A percentile compares a stretch with the other conserved stretches of the same genome.
Conservation (phyloP, 441 rosid species). For the Corymbia calophylla region DNA sequence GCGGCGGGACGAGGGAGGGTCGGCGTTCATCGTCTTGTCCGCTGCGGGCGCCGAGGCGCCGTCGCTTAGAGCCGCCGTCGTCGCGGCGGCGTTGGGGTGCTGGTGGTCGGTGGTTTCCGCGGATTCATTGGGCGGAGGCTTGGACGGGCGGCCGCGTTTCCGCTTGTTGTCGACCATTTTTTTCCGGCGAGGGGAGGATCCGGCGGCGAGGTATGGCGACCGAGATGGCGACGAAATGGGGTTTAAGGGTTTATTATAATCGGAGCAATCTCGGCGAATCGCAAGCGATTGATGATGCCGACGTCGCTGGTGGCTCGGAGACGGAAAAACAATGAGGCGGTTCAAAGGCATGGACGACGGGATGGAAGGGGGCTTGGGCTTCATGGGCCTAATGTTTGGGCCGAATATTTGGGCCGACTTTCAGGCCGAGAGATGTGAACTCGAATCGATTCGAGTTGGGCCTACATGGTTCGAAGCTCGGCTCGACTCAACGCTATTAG, state of each 20-base stretch:
- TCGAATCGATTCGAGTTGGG: neutral
- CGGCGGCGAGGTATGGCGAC: neutral
- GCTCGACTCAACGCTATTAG: neutral
- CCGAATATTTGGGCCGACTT: neutral
- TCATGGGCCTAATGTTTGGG: fast-evolving
- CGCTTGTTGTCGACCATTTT: slow-evolving; percentile 19
- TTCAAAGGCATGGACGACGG: neutral
- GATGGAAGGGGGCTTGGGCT: neutral
- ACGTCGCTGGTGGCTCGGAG: neutral
- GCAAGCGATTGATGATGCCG: neutral
- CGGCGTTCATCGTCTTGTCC: slow-evolving; percentile 12
- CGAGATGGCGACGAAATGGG: neutral
- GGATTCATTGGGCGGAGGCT: slow-evolving; percentile 16
- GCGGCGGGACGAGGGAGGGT: slow-evolving; percentile 20
- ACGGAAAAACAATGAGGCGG: neutral
- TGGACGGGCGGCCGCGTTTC: slow-evolving; percentile 39
- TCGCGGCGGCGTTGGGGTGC: neutral
- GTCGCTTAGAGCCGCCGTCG: neutral
- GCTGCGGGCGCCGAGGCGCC: neutral
- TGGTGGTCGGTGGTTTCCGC: slow-evolving; percentile 5
- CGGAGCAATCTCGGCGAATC: neutral
- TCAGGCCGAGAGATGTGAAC: neutral
- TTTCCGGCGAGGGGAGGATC: neutral
- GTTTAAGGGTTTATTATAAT: neutral
- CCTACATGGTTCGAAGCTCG: neutral